Conservation (phyloP, 2,329 filamentous ascomycete species). For the Scytalidium lignicola region DNA sequence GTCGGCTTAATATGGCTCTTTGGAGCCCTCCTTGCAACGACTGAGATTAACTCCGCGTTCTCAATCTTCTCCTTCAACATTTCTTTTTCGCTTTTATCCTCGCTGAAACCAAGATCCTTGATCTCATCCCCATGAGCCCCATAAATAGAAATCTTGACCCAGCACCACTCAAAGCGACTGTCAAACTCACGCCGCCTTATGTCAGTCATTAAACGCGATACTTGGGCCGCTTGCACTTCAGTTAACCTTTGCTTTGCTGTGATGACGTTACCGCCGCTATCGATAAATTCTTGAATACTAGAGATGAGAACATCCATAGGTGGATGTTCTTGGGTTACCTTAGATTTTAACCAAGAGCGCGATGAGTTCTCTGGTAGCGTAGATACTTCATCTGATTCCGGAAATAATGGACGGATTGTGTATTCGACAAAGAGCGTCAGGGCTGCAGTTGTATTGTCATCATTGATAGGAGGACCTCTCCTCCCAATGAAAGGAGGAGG, state of each 20-base stretch:
- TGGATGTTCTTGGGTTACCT: conserved; percentile 10
- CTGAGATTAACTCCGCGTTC: conserved; percentile 6
- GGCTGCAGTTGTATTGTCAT: conserved; percentile 9
- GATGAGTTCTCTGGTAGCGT: background rate
- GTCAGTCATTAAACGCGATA: conserved; percentile 17
- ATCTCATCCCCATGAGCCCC: conserved; percentile 5
- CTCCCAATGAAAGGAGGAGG: background rate
- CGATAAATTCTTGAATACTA: conserved; percentile 8
- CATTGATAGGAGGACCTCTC: too few relatives aligned
- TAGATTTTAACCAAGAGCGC: conserved; percentile 10
- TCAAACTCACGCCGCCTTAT: conserved; percentile 12
- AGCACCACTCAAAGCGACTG: conserved; percentile 18
- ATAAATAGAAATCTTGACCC: conserved; percentile 15
- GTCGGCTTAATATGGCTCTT: conserved; percentile 8
- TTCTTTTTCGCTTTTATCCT: conserved; percentile 1
- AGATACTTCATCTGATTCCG: background rate
- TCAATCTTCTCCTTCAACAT: too few relatives aligned
- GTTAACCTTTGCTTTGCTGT: conserved; percentile 13
- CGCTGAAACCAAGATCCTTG: background rate
- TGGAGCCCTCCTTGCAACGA: conserved; percentile 13
- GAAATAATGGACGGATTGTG: conserved; percentile 10
- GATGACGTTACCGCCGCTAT: conserved; percentile 10
- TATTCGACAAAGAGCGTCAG: conserved; percentile 18
- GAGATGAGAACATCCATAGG: conserved; percentile 2
- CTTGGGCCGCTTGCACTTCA: conserved; percentile 16